These are phyloP conservation scores for Stromatinia cepivora DNA, from an alignment of 2,329 filamentous ascomycete genomes.

Conservation along the genomic window DNA sequence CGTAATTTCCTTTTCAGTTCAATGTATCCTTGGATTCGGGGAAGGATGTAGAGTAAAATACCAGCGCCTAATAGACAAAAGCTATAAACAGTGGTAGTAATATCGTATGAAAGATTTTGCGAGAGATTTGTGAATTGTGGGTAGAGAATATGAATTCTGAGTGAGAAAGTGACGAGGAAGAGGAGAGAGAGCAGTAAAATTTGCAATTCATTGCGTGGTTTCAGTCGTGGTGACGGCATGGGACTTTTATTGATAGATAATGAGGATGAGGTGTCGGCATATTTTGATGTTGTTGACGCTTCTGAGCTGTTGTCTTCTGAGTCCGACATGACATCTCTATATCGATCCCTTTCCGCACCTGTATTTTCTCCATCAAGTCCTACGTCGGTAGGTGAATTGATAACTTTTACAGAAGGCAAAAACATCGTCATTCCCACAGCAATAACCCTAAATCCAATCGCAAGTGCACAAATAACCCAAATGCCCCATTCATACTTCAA, in stretches of 20 bases:
- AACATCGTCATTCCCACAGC: background rate
- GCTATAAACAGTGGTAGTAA: background rate
- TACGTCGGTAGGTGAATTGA: background rate
- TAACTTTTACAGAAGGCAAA: background rate
- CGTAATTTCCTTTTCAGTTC: background rate
- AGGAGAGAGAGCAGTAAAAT: background rate
- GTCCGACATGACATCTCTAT: background rate
- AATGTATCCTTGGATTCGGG: background rate
- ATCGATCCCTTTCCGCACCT: background rate
- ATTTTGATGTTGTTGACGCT: background rate
- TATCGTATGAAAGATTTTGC: background rate
- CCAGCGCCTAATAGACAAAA: background rate
- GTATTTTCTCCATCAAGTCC: background rate
- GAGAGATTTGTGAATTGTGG: constrained; percentile 4
- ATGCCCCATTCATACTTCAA: background rate
- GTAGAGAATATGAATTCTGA: background rate
- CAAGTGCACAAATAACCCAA: background rate
- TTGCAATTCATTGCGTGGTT: too few species aligned
- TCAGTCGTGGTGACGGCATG: background rate
- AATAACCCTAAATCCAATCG: background rate
- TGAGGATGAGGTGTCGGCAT: background rate
- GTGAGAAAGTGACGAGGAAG: background rate
- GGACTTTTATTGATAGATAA: background rate
- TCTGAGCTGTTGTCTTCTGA: background rate
- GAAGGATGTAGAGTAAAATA: background rate